Evolutionary conservation across 768 basidiomycete genomes (phyloP), one percentile per base, ranked within the genome.

Genomic region (Baorangia bicolor): DNA sequence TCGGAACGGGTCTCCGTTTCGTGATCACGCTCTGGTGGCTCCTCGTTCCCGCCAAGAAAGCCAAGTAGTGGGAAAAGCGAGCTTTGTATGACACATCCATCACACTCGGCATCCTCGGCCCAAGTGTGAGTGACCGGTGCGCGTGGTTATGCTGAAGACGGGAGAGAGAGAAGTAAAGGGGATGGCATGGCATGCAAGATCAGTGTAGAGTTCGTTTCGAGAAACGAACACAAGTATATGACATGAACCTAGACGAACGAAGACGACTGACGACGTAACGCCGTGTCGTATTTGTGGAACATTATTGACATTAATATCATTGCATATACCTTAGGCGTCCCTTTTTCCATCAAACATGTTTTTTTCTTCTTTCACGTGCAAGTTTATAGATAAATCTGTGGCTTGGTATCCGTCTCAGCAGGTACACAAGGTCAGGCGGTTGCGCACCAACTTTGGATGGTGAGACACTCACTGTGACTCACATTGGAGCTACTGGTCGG

Each of bases 21-120:
- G 54, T 89, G 56, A 75, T 90, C 55, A 72, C 85, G 7, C 37
- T 87, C 3, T 78, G 77, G 54, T 92, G 90, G 90, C 64, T 88
- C 2, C 80, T 88, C 61, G 77, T 88, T 2, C 86, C 83, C 0
- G 57, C 56, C 40, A 72, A 65, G 53, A 53, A 57, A 11, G 4
- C 50, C 18, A 61, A 53, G 47, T 40, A 47, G 12, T 64, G 44
- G 55, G 30, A n/a, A n/a, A 25, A 16, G 20, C 20, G 8, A 21
- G 5, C 9, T 18, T 11, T 31, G 8, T 37, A 21, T 20, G 37
- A 31, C 23, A 21, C 39, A 13, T 18, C 23, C 10, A 5, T 50
- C 28, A 28, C 39, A 21, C 20, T 12, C 14, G 39, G 12, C 23
- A 9, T 16, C 9, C 4, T 14, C 21, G n/a, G 8, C 8, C 16